Evolutionary conservation across 192 early-diverging fungal genomes (phyloP), one percentile per base, ranked within the genome.

Genomic region (Backusella macrospora): DNA sequence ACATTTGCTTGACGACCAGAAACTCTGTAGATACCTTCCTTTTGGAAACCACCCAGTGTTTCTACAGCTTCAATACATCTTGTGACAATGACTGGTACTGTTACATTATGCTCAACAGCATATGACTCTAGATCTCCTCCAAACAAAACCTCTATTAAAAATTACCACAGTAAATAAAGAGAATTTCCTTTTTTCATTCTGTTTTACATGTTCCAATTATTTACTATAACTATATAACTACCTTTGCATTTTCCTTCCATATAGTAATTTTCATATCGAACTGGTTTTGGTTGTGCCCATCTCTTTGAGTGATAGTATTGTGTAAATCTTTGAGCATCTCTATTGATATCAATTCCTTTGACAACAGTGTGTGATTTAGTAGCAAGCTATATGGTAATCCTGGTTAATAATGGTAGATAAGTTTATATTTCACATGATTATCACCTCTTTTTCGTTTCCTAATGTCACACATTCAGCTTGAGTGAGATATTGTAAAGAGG

Each of bases 21-120:
- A 5, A 81, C 55, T 8, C 80, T 73, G 44, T 81, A 81, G 37
- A 81, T 75, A 29, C 80, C 80, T 65, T 81, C 80, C 44, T 76
- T 77, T 43, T 81, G 70, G 2, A 78, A 48, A 10, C 74, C 78
- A 34, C 76, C 76, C 65, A 77, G 18, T 10, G 59, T 62, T 37
- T 81, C 76, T 45, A 81, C 46, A 38, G 76, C 76, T 29, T 72
- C 73, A 40, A 81, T 73, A 37, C 80, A 81, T 47, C 72, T 70
- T 10, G 70, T 66, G 0, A 81, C 80, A 37, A 81, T 52, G 8
- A 81, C 47, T 21, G 80, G 80, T 0, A 81, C 76, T 0, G 66
- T 65, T 63, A 44, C 74, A 14, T 72, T 55, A 62, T 81, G 76
- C 39, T 71, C 73, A 12, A 65, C 23, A n/a, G 69, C 62, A 38